Evolutionary conservation across 148 eudicot species (phyloP), one percentile per base, ranked within the genome.

Genomic region (Arctostaphylos glauca): DNA sequence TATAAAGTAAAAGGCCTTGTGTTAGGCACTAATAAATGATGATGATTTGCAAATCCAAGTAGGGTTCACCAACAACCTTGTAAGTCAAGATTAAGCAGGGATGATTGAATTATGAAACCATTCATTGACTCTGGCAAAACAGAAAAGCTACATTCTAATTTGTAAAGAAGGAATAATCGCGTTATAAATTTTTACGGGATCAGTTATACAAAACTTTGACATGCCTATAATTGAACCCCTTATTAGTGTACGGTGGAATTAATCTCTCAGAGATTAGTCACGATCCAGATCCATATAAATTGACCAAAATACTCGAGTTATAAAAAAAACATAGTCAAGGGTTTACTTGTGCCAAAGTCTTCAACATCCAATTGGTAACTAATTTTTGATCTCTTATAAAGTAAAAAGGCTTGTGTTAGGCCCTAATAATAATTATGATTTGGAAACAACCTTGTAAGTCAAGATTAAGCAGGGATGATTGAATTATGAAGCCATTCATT

Each of bases 121-220:
- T 58, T 56, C 18, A 18, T 58, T 58, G 81, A 56, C 81, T 14
- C 21, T 23, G 81, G 50, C 79, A 70, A 70, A 83, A 66, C 80
- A 81, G 78, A 87, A 84, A 58, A 83, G 50, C 5, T 44, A 23
- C 15, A 21, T 78, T 87, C 77, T 77, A 82, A 74, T 46, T 84
- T 84, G 86, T 82, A 79, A 82, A 84, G 86, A 56, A 31, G 74
- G 87, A 82, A 82, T 80, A 87, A 70, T 84, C 44, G 38, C 1
- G 38, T 31, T 31, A 31, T 31, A 31, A 31, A 31, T 31, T 31
- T 31, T 31, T 31, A 31, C 1, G 38, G 38, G 38, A 1, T 31
- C 1, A 31, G 38, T 31, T 31, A 31, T 31, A 31, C 1, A 31
- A 31, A 0, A 31, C 1, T 31, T 31, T 31, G 0, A 0, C 38